A percentile compares a stretch with the other conserved stretches of the same genome.
These are phyloP conservation scores for Verticillium albo-atrum DNA, from an alignment of 2,329 filamentous ascomycete species.

Conservation along the genomic window DNA sequence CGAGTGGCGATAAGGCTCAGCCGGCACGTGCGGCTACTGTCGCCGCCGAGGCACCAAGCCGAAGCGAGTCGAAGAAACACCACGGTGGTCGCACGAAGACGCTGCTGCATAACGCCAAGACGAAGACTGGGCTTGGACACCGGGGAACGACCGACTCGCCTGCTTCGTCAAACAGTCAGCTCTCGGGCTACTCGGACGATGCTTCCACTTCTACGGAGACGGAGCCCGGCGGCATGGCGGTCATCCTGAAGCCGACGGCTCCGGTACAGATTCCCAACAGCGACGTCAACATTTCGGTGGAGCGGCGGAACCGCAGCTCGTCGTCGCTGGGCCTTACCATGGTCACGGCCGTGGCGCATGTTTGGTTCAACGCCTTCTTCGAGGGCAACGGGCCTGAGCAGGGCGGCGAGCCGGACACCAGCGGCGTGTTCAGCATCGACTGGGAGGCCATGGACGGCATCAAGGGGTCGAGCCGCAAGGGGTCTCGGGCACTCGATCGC, in stretches of 20 bases:
- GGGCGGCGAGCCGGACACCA: constrained; percentile 59
- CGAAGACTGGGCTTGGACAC: neutral
- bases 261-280: constrained; percentile 71
- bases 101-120: constrained; percentile 19
- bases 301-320: constrained; percentile 75
- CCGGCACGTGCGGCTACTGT: neutral
- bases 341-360: constrained; percentile 88
- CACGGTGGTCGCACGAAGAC: constrained; percentile 18
- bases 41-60: neutral
- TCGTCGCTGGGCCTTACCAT: constrained; percentile 79
- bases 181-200: constrained; percentile 4
- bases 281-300: constrained; percentile 87
- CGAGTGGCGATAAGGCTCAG: constrained; percentile 2
- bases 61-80: constrained; percentile 5
- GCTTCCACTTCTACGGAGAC: neutral
- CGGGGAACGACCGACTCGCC: constrained; percentile 4
- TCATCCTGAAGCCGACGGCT: constrained; percentile 69
- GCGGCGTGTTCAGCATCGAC: constrained; percentile 56
- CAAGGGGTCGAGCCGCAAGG: constrained; percentile 82
- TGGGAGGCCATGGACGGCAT: constrained; percentile 83
- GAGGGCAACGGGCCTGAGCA: constrained; percentile 75
- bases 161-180: constrained; percentile 1
- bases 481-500: constrained; percentile 74
- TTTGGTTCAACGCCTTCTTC: constrained; percentile 96
- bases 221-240: constrained; percentile 62